Evolutionary conservation across 2,329 filamentous ascomycete genomes (phyloP).

Genomic region (Aspergillus fischeri): DNA sequence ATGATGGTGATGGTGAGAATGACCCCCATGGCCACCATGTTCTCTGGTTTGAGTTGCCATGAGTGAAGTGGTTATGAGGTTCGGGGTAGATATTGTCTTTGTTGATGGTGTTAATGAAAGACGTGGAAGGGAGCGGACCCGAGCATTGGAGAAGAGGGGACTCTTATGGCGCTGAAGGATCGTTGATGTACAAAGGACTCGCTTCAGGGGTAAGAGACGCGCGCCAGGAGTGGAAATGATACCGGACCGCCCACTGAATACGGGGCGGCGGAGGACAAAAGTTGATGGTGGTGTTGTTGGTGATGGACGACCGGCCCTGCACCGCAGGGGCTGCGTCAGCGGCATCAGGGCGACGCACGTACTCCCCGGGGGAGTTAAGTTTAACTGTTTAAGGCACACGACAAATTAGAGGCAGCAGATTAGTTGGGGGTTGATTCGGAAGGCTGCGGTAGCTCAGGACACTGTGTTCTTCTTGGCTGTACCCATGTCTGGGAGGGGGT

Average conservation of each 20-base stretch:
- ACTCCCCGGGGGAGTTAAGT: background rate
- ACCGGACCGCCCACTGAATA: slow-evolving; percentile 11
- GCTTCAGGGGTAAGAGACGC: slow-evolving; percentile 16
- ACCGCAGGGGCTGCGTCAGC: slow-evolving; percentile 38
- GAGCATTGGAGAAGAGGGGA: slow-evolving; percentile 11
- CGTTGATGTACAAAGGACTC: slow-evolving; percentile 20
- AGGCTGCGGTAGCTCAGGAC: background rate
- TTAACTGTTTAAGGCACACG: background rate
- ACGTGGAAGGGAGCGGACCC: slow-evolving; percentile 8
- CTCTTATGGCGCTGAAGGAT: slow-evolving; percentile 11
- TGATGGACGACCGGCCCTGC: slow-evolving; percentile 30
- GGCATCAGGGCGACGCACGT: slow-evolving; percentile 18
- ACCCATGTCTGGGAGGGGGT: background rate
- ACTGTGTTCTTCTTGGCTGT: background rate
- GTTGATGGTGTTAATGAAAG: slow-evolving; percentile 12
- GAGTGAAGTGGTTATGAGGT: slow-evolving; percentile 22
- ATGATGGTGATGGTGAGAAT: slow-evolving; percentile 65
- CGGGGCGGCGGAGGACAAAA: slow-evolving; percentile 33
- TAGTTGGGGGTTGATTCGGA: background rate
- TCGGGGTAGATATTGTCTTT: slow-evolving; percentile 20
- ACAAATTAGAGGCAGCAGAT: background rate
- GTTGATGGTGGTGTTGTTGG: slow-evolving; percentile 53
- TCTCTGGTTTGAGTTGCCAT: slow-evolving; percentile 46
- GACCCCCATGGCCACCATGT: slow-evolving; percentile 46
- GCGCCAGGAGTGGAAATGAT: slow-evolving; percentile 11